These are phyloP conservation scores for Monosiga brevicollis DNA, from an alignment of 78 protist species.

Conservation along the genomic window DNA sequence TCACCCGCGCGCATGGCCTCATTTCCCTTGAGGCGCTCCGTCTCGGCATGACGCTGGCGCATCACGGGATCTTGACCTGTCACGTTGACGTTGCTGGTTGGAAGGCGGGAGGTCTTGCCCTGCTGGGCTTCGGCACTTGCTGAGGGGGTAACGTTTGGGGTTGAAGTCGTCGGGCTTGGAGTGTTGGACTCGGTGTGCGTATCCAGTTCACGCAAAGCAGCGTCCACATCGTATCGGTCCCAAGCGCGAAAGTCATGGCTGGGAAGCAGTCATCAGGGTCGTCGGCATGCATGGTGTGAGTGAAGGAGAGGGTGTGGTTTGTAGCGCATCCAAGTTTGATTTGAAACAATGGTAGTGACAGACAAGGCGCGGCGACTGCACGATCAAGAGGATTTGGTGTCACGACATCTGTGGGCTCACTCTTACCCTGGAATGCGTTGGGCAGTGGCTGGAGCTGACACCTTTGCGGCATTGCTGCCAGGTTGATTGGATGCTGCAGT, in stretches of 20 bases:
- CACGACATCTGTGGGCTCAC: neutral
- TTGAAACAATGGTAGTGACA: neutral
- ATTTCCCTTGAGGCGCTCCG: neutral
- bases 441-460: neutral
- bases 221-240: neutral
- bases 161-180: too few relatives aligned
- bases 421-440: neutral
- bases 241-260: constrained; percentile 9
- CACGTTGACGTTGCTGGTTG: too few relatives aligned
- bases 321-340: neutral
- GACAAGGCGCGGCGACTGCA: neutral
- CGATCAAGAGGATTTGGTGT: neutral
- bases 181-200: too few relatives aligned
- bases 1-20: neutral
- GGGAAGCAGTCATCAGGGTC: neutral
- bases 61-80: too few relatives aligned
- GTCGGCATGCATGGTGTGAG: neutral
- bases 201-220: neutral
- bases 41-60: neutral
- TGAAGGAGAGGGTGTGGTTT: neutral
- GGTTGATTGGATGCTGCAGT: neutral
- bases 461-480: too few relatives aligned
- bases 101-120: neutral
- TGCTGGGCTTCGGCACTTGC: neutral
- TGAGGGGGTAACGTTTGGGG: too few relatives aligned